These are phyloP conservation scores for Nidularia pulvinata DNA, from an alignment of 768 basidiomycete genomes.

Conservation along the genomic window DNA sequence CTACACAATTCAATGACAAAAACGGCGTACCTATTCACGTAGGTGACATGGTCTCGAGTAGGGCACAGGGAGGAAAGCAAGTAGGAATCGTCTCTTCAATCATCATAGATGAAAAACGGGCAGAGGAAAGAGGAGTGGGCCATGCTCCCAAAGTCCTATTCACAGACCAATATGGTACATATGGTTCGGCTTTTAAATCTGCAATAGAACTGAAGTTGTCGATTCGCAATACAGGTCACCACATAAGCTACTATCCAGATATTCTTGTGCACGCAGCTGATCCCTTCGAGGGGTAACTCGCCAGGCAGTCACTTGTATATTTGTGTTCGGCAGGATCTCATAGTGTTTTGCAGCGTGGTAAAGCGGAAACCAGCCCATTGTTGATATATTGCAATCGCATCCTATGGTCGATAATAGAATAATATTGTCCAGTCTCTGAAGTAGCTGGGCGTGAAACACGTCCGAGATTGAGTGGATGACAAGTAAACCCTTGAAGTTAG, in stretches of 20 bases:
- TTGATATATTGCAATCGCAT: too few species aligned
- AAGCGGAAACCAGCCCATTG: too few species aligned
- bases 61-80: slow-evolving; percentile 3
- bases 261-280: background rate
- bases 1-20: background rate
- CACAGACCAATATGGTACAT: slow-evolving; percentile 4
- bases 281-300: too few species aligned
- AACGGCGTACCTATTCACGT: background rate
- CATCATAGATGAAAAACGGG: slow-evolving; percentile 3
- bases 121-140: slow-evolving; percentile 2
- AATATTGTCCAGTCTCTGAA: too few species aligned
- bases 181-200: background rate
- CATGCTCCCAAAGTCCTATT: slow-evolving; percentile 7
- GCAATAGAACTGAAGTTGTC: background rate
- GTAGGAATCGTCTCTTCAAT: slow-evolving; percentile 2
- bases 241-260: background rate
- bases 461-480: too few species aligned
- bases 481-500: too few species aligned
- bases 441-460: too few species aligned
- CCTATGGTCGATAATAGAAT: too few species aligned
- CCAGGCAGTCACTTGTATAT: too few species aligned
- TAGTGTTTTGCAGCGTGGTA: too few species aligned
- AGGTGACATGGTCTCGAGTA: background rate
- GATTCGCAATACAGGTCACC: background rate
- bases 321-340: too few species aligned